These are phyloP conservation scores for Mucor racemosus DNA, from an alignment of 371 early-diverging fungal genomes.

Conservation along the genomic window DNA sequence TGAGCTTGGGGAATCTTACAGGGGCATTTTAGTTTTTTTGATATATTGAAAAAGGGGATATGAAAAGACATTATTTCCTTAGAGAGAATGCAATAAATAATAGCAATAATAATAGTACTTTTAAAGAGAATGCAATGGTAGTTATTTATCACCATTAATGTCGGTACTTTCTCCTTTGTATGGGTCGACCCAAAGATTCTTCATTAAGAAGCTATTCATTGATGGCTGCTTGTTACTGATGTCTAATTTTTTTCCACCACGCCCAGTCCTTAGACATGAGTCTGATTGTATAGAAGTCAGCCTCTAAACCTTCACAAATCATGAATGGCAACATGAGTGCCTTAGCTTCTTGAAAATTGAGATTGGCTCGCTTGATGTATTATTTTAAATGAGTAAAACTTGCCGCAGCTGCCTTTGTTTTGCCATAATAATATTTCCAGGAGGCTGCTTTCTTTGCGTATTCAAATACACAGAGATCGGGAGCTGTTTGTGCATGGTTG, in stretches of 20 bases:
- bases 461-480: slow-evolving; percentile 22
- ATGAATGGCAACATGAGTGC: slow-evolving; percentile 15
- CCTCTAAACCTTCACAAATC: slow-evolving; percentile 21
- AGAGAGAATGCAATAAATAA: too few relatives aligned
- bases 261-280: slow-evolving; percentile 22
- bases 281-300: slow-evolving; percentile 26
- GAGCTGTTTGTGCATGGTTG: slow-evolving; percentile 14
- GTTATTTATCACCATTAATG: too few relatives aligned
- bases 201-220: too few relatives aligned
- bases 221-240: too few relatives aligned
- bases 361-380: slow-evolving; percentile 10
- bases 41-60: too few relatives aligned
- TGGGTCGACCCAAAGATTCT: too few relatives aligned
- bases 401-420: slow-evolving; percentile 14
- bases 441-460: slow-evolving; percentile 22
- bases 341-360: slow-evolving; percentile 17
- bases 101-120: too few relatives aligned
- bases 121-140: too few relatives aligned
- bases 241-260: slow-evolving; percentile 25
- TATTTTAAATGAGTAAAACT: slow-evolving; percentile 1
- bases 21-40: too few relatives aligned
- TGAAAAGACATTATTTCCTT: too few relatives aligned
- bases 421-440: slow-evolving; percentile 26
- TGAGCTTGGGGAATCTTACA: too few relatives aligned
- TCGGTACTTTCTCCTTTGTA: too few relatives aligned